phyloP scores from a whole-genome alignment of 306 rosid genomes.

The Fagus sylvatica region DNA sequence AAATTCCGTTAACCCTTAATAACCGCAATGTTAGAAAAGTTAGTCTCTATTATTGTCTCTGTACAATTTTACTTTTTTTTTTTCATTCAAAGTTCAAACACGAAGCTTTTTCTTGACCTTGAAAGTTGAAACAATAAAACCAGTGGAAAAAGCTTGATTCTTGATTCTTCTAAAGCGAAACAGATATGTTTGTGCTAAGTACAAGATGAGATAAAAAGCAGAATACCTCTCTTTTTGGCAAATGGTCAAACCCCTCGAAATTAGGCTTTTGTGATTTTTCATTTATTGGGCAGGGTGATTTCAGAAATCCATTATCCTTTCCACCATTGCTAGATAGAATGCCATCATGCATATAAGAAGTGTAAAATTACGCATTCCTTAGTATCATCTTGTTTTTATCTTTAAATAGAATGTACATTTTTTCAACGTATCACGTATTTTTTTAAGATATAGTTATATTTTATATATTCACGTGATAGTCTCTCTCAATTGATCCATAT shows the following conservation, averaged over 20 bases:
- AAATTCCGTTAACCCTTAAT: no score
- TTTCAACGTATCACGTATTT: no score
- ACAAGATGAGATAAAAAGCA: not conserved
- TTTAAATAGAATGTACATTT: no score
- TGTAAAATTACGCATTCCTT: no score
- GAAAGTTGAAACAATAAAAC: not conserved
- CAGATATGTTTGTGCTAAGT: no score
- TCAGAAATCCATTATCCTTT: not conserved
- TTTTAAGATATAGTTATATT: no score
- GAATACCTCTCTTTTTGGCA: not conserved
- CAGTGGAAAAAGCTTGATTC: not conserved
- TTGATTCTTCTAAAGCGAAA: not conserved
- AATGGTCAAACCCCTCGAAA: slow-evolving; percentile 3
- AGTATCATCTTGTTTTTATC: no score
- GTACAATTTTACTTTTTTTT: not conserved
- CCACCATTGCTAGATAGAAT: not conserved
- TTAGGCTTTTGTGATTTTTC: slow-evolving; percentile 2
- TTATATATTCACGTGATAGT: no score
- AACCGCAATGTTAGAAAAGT: no score
- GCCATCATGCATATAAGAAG: not conserved
- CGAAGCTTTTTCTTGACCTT: no score
- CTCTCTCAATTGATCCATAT: no score
- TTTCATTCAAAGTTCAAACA: not conserved
- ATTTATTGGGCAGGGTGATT: slow-evolving; percentile 2
- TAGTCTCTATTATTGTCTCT: not conserved